Conservation (phyloP, 306 rosid genomes). For the Gillenia trifoliata region DNA sequence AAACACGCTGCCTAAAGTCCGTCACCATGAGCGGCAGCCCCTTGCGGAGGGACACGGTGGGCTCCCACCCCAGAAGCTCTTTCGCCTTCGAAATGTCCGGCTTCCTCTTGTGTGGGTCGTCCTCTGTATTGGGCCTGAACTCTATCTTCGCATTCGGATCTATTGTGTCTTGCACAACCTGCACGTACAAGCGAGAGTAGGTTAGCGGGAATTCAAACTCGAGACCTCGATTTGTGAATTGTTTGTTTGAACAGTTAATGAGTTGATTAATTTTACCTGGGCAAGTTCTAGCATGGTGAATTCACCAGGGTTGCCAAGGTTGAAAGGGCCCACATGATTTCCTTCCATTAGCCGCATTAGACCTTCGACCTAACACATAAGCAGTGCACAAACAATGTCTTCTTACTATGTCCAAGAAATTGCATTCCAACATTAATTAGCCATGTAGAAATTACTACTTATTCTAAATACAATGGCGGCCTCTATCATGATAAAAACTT, state of each 20-base stretch:
- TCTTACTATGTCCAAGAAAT: too few species aligned
- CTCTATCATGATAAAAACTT: not conserved
- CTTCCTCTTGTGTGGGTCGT: slow-evolving; percentile 93
- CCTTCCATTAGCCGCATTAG: slow-evolving; percentile 89
- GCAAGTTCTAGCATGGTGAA: slow-evolving; percentile 99
- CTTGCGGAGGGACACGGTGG: slow-evolving; percentile 70
- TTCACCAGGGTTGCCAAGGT: slow-evolving; percentile 97
- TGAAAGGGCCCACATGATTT: slow-evolving; percentile 90
- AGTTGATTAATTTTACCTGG: slow-evolving; percentile 39
- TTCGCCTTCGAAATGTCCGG: slow-evolving; percentile 90
- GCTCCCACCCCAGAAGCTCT: slow-evolving; percentile 90
- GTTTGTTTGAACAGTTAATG: not conserved
- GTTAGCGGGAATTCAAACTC: not conserved
- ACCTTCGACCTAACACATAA: slow-evolving; percentile 67
- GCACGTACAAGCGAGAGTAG: not conserved
- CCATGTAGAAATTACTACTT: too few species aligned
- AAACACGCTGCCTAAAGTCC: slow-evolving; percentile 75
- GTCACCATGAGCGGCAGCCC: slow-evolving; percentile 88
- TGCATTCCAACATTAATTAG: not conserved
- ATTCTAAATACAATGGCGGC: not conserved
- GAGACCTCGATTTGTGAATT: not conserved
- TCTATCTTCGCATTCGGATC: slow-evolving; percentile 84
- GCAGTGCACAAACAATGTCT: not conserved
- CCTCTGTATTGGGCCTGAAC: slow-evolving; percentile 90
- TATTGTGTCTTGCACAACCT: slow-evolving; percentile 91